Percentiles rank a stretch among this genome's conserved stretches.
Evolutionary conservation across 768 basidiomycete species (phyloP).

Genomic region (Amanita jacksonii): DNA sequence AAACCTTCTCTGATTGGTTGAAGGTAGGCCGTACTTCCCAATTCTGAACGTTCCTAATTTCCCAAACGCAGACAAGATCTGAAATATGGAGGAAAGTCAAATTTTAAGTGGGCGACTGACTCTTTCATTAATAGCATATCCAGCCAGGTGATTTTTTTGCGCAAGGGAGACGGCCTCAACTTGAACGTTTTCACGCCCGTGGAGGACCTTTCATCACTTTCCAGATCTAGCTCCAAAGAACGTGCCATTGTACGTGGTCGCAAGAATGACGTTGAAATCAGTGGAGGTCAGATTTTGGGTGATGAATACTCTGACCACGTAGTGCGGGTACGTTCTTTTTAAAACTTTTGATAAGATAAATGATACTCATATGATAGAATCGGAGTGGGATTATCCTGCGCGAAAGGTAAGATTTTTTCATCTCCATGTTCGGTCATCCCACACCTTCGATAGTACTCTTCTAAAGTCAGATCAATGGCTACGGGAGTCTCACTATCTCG

Average conservation of each 20-base stretch:
- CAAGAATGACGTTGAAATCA: conserved; percentile 63
- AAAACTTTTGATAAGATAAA: background rate
- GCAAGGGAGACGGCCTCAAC: conserved; percentile 71
- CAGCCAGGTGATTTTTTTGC: conserved; percentile 81
- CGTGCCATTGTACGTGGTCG: conserved; percentile 54
- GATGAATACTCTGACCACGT: conserved; percentile 97
- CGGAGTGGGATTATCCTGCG: conserved; percentile 91
- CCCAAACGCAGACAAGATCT: conserved; percentile 46
- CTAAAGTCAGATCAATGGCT: conserved; percentile 94
- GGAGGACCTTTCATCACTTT: conserved; percentile 76
- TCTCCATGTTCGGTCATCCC: background rate
- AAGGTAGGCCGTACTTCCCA: conserved; percentile 50
- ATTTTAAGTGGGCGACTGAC: background rate
- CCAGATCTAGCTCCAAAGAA: conserved; percentile 53
- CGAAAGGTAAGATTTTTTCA: conserved; percentile 46
- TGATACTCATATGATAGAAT: conserved; percentile 44
- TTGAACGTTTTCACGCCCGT: conserved; percentile 89
- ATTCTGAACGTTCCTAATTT: background rate
- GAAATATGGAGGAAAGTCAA: conserved; percentile 86
- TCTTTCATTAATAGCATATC: background rate
- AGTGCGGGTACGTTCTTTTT: conserved; percentile 49
- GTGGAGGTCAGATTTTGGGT: conserved; percentile 80
- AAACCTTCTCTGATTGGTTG: conserved; percentile 82
- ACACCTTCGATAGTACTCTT: conserved; percentile 44
- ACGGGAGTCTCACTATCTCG: conserved; percentile 56